A percentile compares a stretch with the other conserved stretches of the same genome.
These are phyloP conservation scores for Artemisia princeps DNA, from an alignment of 140 eudicot genomes.

Conservation along the genomic window DNA sequence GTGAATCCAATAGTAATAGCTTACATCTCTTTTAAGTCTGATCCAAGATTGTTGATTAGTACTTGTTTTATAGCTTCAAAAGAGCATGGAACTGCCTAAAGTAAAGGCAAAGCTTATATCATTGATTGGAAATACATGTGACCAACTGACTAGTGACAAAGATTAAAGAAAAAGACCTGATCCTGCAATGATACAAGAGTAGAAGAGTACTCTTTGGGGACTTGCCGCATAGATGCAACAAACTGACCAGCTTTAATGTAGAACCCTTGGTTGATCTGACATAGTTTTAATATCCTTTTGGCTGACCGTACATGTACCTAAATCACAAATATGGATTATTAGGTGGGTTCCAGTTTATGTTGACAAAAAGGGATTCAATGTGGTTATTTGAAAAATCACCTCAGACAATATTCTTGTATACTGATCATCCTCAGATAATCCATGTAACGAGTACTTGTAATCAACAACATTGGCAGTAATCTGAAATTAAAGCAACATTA, in stretches of 20 bases:
- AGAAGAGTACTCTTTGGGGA: constrained; percentile 77
- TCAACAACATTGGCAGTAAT: constrained; percentile 59
- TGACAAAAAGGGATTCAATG: not conserved
- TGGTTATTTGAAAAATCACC: constrained; percentile 31
- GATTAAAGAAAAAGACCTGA: constrained; percentile 41
- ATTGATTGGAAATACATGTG: not conserved
- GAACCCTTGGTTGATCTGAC: constrained; percentile 79
- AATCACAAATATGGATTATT: constrained; percentile 12
- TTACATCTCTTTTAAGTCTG: constrained; percentile 65
- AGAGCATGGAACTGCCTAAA: constrained; percentile 75
- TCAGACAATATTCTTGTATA: constrained; percentile 44
- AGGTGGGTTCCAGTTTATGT: too few species aligned
- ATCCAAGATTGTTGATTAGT: constrained; percentile 51
- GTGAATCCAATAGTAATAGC: constrained; percentile 20
- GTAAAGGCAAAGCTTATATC: constrained; percentile 27
- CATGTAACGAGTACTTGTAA: constrained; percentile 75
- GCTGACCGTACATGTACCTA: constrained; percentile 93
- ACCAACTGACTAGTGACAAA: not conserved
- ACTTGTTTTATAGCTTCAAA: constrained; percentile 70
- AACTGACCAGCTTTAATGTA: constrained; percentile 96
- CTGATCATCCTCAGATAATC: constrained; percentile 46
- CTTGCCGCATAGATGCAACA: constrained; percentile 76
- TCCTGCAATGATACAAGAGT: constrained; percentile 84
- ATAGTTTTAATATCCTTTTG: constrained; percentile 51
- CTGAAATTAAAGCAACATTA: constrained; percentile 28